Evolutionary conservation across 371 early-diverging fungal species (phyloP).

Genomic region (Mycotypha africana): DNA sequence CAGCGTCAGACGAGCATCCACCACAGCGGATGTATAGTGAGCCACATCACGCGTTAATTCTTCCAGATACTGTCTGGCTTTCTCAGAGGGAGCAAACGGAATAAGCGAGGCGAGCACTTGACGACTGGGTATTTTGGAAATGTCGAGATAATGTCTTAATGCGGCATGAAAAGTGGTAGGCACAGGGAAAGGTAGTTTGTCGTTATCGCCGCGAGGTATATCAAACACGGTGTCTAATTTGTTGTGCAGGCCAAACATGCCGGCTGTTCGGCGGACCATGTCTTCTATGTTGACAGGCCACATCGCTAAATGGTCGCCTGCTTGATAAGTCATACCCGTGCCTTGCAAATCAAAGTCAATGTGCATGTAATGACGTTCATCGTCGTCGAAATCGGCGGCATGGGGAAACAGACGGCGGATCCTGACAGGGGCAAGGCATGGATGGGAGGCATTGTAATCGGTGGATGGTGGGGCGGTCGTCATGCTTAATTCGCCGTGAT

Average conservation of each 20-base stretch:
- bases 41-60: constrained; percentile 61
- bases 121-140: constrained; percentile 64
- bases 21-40: constrained; percentile 51
- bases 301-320: constrained; percentile 91
- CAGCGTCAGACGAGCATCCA: constrained; percentile 52
- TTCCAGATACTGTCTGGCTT: constrained; percentile 40
- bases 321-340: constrained; percentile 69
- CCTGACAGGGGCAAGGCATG: constrained; percentile 47
- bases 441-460: constrained; percentile 73
- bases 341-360: constrained; percentile 81
- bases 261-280: constrained; percentile 50
- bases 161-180: constrained; percentile 78
- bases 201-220: too few relatives aligned
- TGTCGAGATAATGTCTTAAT: constrained; percentile 85
- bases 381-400: too few relatives aligned
- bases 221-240: constrained; percentile 59
- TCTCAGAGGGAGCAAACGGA: constrained; percentile 44
- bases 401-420: constrained; percentile 57
- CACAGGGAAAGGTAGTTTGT: constrained; percentile 69
- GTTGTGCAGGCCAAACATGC: constrained; percentile 47
- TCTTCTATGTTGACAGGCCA: constrained; percentile 82
- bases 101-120: constrained; percentile 43
- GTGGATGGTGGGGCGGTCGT: too few relatives aligned
- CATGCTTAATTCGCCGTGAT: constrained; percentile 68
- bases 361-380: constrained; percentile 80